Evolutionary conservation across 2,329 filamentous ascomycete species (phyloP).

Genomic region (Leptographium flavum): DNA sequence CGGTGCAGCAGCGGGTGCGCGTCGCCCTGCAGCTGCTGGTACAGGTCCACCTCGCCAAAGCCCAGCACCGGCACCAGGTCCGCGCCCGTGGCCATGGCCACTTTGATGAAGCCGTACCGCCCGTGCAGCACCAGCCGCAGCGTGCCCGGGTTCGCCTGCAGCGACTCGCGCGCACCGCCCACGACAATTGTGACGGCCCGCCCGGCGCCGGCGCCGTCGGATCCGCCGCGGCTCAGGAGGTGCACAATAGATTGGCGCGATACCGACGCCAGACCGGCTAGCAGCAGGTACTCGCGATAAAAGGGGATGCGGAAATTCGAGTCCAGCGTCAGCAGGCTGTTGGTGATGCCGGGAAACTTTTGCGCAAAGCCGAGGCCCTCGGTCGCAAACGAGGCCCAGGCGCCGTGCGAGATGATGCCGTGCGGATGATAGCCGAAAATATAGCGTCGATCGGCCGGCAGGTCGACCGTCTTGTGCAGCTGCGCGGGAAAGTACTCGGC

Average conservation of each 20-base stretch:
- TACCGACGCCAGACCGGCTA: constrained; percentile 76
- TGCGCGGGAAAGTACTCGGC: constrained; percentile 83
- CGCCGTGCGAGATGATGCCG: constrained; percentile 90
- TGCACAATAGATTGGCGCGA: constrained; percentile 88
- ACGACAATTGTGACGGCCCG: constrained; percentile 94
- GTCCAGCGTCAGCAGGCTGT: constrained; percentile 86
- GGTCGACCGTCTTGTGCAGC: constrained; percentile 69
- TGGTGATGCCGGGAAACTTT: constrained; percentile 89
- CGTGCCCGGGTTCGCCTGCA: constrained; percentile 69
- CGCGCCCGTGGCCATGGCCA: constrained; percentile 82
- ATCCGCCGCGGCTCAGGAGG: constrained; percentile 64
- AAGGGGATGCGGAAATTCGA: constrained; percentile 88
- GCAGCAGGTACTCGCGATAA: constrained; percentile 86
- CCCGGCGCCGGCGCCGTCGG: constrained; percentile 71
- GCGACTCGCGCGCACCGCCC: constrained; percentile 80
- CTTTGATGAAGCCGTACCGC: constrained; percentile 85
- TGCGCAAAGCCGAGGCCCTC: constrained; percentile 77
- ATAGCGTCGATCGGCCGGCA: constrained; percentile 77
- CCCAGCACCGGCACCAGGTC: constrained; percentile 84
- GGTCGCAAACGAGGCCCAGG: constrained; percentile 80
- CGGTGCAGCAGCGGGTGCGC: constrained; percentile 68
- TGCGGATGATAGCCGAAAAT: constrained; percentile 97
- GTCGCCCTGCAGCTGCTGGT: constrained; percentile 72
- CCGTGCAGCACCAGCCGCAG: constrained; percentile 67
- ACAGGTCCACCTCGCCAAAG: constrained; percentile 93